Evolutionary conservation across 2,329 filamentous ascomycete genomes (phyloP), one percentile per base, ranked within the genome.

Genomic region (Simplicillium sp.): DNA sequence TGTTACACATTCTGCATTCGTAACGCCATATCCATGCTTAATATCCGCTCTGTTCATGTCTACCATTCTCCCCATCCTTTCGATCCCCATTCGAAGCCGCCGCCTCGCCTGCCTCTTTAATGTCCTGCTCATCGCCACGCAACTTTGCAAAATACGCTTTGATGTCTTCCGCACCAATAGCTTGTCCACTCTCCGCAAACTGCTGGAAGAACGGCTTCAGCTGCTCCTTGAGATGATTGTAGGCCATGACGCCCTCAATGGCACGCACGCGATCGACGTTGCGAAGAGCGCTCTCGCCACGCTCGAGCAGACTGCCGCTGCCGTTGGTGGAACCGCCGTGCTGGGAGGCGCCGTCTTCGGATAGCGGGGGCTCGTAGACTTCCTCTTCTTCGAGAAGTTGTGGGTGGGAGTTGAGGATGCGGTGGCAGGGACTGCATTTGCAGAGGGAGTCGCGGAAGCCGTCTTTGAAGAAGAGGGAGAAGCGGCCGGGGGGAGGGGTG

Each of bases 181-280:
- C 81, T 60, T 85, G 70, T 1, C 90, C 90, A 47, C 83, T 94
- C 57, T 96, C 87, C 1, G 92, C 92, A 58, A 95, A 98, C 34
- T 94, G 84, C 62, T 89, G 80, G 54, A 98, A 78, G 59, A 98
- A 97, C 0, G 82, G 82, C 68, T 90, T 95, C n/a, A 98, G 79
- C 57, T 90, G 89, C 55, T 97, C 89, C 56, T 94, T 92, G 45
- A 98, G 74, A 54, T 94, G 84, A 54, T 97, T 96, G 64, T 97
- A 98, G 1, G 89, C 90, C 88, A 97, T 96, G 36, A 94, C 90
- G 13, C 92, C 92, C 60, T 98, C 86, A 42, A 98, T 95, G 4
- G 92, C 92, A 12, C 82, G 75, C 7, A 97, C 90, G 2, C 92
- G 84, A 57, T 98, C 92, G 42, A 98, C 82, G 53, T 87, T 94